phyloP scores from a whole-genome alignment of 140 eudicot species.

The Senecio squalidus region DNA sequence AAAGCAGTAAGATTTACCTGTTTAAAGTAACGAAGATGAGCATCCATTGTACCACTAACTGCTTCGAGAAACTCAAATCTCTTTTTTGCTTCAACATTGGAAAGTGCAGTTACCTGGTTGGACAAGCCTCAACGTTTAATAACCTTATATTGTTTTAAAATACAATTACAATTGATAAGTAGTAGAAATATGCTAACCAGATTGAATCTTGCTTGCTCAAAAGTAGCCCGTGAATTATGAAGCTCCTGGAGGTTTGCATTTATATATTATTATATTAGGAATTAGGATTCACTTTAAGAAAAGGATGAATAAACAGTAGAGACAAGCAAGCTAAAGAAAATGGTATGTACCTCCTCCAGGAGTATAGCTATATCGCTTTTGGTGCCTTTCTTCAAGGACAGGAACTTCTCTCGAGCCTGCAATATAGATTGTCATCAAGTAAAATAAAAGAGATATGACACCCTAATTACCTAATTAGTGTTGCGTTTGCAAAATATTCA shows the following conservation, averaged over 20 bases:
- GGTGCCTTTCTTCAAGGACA: slow-evolving; percentile 84
- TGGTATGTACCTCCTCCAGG: slow-evolving; percentile 72
- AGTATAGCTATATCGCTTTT: slow-evolving; percentile 70
- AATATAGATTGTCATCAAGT: slow-evolving; percentile 14
- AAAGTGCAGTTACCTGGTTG: slow-evolving; percentile 81
- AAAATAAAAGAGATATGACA: background rate
- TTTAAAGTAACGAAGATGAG: slow-evolving; percentile 96
- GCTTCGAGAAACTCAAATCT: slow-evolving; percentile 98
- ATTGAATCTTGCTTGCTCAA: slow-evolving; percentile 97
- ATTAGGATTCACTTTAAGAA: too few species aligned
- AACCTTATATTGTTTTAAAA: slow-evolving; percentile 5
- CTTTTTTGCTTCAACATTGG: slow-evolving; percentile 94
- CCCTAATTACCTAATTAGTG: background rate
- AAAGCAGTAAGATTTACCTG: slow-evolving; percentile 42
- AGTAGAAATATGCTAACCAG: slow-evolving; percentile 45
- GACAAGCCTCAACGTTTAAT: slow-evolving; percentile 2
- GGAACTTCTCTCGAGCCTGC: slow-evolving; percentile 92
- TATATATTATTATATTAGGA: slow-evolving; percentile 8
- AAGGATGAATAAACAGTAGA: background rate
- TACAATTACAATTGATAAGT: background rate
- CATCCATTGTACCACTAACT: slow-evolving; percentile 96
- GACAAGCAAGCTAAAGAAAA: slow-evolving; percentile 1
- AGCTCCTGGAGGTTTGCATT: slow-evolving; percentile 62
- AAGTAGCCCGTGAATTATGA: slow-evolving; percentile 81
- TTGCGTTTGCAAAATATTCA: background rate